Evolutionary conservation across 2,329 filamentous ascomycete genomes (phyloP), one percentile per base, ranked within the genome.

Genomic region (Talaromyces sp.): DNA sequence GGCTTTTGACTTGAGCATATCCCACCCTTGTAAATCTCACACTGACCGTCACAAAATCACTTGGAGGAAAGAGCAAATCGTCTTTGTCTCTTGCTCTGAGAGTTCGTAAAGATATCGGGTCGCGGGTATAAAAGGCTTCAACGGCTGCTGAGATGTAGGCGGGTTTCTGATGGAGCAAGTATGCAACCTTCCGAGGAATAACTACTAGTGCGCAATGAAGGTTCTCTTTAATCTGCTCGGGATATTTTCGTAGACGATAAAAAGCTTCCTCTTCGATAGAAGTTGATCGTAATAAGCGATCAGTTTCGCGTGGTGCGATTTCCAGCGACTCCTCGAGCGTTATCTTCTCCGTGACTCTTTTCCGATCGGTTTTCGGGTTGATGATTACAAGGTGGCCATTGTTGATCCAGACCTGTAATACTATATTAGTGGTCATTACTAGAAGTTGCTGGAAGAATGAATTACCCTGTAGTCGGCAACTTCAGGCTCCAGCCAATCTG

Each of bases 61-160:
- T 78, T 0, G 93, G 93, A 3, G 88, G 84, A 71, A 99, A 96
- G 2, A 77, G 73, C 2, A 93, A 81, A 0, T 80, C 76, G 0
- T 76, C 79, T 0, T 85, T 76, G 39, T 85, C 82, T 62, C 84
- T 80, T 2, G 84, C 83, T 63, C 88, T 80, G 3, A 97, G 80
- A 0, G 88, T 86, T 63, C 89, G 89, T 50, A 97, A 78, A 0
- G 89, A 84, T 65, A 92, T 84, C 0, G 92, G 89, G 72, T 98
- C 93, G 67, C 95, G 88, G 15, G 97, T 84, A 75, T 98, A 98
- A 77, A 99, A 98, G 0, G 90, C 88, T 77, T 99, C 96, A 2
- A 94, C 86, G 1, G 92, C 93, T 0, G 93, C 88, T 2, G 93
- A 89, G 65, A 98, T 88, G 66, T 90, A 88, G 17, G 88, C 85